Evolutionary conservation across 306 rosid genomes (phyloP).

Genomic region (Trichosanthes cucumerina): DNA sequence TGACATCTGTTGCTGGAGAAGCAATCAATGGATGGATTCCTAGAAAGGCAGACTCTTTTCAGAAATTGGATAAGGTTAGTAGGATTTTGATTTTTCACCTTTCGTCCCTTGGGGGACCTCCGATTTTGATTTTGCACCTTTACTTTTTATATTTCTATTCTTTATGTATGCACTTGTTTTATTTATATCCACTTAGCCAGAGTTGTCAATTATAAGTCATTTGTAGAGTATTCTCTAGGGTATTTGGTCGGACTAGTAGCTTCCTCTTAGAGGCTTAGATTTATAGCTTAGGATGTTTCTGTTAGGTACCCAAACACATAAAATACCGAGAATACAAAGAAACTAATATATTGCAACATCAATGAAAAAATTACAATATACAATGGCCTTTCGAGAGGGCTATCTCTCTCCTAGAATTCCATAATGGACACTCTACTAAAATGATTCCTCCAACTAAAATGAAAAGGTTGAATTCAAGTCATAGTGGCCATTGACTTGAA

Average conservation of each 20-base stretch:
- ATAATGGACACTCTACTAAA: no score
- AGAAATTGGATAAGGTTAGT: slow-evolving; percentile 66
- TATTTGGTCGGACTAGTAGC: neutral
- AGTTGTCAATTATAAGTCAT: neutral
- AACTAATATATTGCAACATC: no score
- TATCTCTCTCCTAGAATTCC: no score
- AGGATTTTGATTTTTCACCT: neutral
- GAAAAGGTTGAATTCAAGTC: neutral
- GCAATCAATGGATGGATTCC: slow-evolving; percentile 85
- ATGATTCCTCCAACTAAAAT: no score
- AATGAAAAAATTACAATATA: no score
- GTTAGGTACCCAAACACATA: no score
- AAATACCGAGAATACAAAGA: no score
- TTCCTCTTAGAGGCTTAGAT: neutral
- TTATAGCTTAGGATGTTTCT: no score
- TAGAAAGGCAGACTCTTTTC: slow-evolving; percentile 65
- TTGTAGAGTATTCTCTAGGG: neutral
- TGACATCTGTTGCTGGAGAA: slow-evolving; percentile 70
- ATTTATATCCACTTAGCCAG: neutral
- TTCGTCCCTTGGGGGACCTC: no score
- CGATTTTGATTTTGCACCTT: neutral
- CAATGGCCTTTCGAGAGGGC: no score
- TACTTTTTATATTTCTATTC: neutral
- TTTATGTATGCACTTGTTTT: neutral
- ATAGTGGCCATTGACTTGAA: neutral